These are phyloP conservation scores for Plasmodium vivax DNA, from an alignment of 169 alveolate genomes.

Conservation along the genomic window DNA sequence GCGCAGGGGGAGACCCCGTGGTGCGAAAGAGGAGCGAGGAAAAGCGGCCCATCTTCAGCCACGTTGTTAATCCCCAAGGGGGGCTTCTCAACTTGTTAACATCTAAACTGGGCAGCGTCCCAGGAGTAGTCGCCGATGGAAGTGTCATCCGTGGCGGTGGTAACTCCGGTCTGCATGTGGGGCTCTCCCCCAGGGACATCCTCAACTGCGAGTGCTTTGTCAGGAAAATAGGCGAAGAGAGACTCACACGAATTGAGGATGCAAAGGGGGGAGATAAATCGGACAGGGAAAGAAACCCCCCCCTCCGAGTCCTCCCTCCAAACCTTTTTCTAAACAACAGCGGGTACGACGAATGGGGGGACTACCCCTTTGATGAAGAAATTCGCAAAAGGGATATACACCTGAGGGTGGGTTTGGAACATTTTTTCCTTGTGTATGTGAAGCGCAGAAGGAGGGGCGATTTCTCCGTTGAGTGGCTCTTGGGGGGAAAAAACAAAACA, in stretches of 20 bases:
- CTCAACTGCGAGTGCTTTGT: conserved; percentile 39
- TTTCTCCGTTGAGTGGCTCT: conserved; percentile 49
- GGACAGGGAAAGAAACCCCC: not conserved
- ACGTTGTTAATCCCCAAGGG: not conserved
- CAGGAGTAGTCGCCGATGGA: not conserved
- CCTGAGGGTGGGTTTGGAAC: conserved; percentile 31
- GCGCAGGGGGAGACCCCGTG: not conserved
- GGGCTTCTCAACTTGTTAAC: not conserved
- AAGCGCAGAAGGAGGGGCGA: not conserved
- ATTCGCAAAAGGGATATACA: conserved; percentile 10
- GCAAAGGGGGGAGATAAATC: not conserved
- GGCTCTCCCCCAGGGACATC: conserved; percentile 3
- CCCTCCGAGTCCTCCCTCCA: not conserved
- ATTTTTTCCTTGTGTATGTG: conserved; percentile 54
- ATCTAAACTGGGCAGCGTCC: not conserved
- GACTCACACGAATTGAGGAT: not conserved
- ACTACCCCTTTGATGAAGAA: conserved; percentile 5
- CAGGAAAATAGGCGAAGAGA: conserved; percentile 25
- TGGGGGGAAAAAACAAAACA: not conserved
- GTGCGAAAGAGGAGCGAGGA: not conserved
- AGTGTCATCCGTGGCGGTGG: not conserved
- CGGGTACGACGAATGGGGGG: not conserved
- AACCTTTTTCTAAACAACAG: conserved; percentile 1
- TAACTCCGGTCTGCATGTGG: not conserved
- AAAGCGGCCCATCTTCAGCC: not conserved